Evolutionary conservation across 2,329 filamentous ascomycete genomes (phyloP).

Genomic region (Epichloe elymi): DNA sequence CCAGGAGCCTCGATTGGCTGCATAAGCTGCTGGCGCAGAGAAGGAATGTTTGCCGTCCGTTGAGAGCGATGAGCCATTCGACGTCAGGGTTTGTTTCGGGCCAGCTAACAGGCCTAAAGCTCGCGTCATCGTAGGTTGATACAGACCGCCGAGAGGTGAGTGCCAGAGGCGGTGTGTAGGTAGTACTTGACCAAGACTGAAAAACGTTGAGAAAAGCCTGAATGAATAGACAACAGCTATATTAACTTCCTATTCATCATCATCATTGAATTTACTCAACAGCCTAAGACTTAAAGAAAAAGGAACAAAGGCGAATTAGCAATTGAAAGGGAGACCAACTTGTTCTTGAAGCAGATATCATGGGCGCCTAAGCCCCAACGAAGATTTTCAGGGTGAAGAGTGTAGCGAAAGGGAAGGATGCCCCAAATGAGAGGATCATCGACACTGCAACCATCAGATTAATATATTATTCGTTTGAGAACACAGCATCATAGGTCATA

Average conservation of each 20-base stretch:
- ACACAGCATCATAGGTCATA: background rate
- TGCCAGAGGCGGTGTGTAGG: conserved; percentile 75
- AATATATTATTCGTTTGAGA: background rate
- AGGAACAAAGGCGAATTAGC: background rate
- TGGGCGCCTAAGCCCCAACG: conserved; percentile 87
- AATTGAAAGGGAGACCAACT: conserved; percentile 33
- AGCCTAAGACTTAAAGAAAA: too few relatives aligned
- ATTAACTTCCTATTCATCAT: background rate
- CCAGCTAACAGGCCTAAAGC: conserved; percentile 71
- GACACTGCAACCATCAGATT: conserved; percentile 39
- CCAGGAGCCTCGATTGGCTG: conserved; percentile 63
- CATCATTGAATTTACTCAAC: background rate
- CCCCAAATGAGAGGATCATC: conserved; percentile 96
- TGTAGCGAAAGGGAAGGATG: conserved; percentile 62
- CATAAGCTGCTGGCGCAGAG: conserved; percentile 57
- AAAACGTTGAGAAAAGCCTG: conserved; percentile 64
- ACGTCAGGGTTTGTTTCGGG: conserved; percentile 34
- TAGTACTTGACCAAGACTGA: conserved; percentile 77
- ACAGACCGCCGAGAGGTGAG: conserved; percentile 69
- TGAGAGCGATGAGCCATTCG: conserved; percentile 37
- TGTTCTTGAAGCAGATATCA: conserved; percentile 87
- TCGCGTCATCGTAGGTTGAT: conserved; percentile 79
- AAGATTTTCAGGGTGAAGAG: conserved; percentile 58
- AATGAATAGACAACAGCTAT: conserved; percentile 1
- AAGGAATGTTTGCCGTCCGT: conserved; percentile 56